Conservation (phyloP, 345 rosid species). For the Citrus maxima region DNA sequence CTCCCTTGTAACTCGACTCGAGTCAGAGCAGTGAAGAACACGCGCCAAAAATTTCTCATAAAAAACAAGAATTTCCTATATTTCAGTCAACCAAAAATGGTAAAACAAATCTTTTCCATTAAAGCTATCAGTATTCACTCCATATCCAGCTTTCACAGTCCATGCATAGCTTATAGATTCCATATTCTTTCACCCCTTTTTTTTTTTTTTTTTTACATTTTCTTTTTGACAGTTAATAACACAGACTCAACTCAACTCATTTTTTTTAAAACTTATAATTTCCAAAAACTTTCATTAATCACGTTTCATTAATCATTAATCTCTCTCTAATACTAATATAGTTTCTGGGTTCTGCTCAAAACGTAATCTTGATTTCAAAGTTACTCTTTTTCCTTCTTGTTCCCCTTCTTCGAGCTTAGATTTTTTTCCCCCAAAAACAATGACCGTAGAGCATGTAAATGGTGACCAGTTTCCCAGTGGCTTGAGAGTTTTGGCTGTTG, state of each 20-base stretch:
- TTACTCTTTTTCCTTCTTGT: neutral
- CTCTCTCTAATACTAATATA: neutral
- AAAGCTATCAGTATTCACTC: conserved; percentile 16
- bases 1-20: neutral
- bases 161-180: conserved; percentile 26
- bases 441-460: conserved; percentile 49
- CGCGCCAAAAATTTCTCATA: neutral
- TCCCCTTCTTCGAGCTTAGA: neutral
- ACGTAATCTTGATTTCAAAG: neutral
- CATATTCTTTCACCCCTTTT: conserved; percentile 13
- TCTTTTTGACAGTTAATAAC: conserved; percentile 5
- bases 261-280: too few relatives aligned
- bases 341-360: conserved; percentile 26
- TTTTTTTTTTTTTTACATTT: too few relatives aligned
- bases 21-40: neutral
- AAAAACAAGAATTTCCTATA: neutral
- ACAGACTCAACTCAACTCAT: neutral
- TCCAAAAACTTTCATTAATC: conserved; percentile 6
- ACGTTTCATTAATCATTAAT: neutral
- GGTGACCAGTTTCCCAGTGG: conserved; percentile 63
- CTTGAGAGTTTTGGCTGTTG: conserved; percentile 81
- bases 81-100: conserved; percentile 13
- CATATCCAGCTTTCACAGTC: conserved; percentile 17
- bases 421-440: conserved; percentile 8
- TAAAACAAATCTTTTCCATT: conserved; percentile 16